Evolutionary conservation across 768 basidiomycete species (phyloP).

Genomic region (Coprinellus micaceus): DNA sequence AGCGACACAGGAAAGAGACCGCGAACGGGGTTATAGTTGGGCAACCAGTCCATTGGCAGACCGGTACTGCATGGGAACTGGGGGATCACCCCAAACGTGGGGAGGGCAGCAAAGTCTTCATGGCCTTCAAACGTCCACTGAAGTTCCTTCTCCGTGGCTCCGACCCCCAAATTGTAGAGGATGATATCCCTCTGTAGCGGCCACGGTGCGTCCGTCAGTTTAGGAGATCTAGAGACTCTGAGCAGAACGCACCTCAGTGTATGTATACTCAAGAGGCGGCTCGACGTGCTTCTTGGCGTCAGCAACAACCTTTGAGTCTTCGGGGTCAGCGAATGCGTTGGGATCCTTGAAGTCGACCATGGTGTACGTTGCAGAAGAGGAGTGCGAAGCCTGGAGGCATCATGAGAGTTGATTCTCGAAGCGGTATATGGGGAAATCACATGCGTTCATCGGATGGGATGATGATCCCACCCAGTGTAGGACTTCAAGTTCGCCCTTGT

Average conservation of each 20-base stretch:
- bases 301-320: conserved; percentile 79
- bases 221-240: no score
- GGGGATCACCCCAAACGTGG: conserved; percentile 94
- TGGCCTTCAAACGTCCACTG: conserved; percentile 90
- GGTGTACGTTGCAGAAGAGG: not conserved
- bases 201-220: no score
- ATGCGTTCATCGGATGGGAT: conserved; percentile 10
- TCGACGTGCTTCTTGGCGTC: conserved; percentile 68
- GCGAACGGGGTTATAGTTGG: conserved; percentile 86
- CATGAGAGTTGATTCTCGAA: not conserved
- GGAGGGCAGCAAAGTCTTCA: conserved; percentile 80
- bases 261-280: conserved; percentile 61
- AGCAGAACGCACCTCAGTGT: conserved; percentile 53
- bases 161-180: conserved; percentile 92
- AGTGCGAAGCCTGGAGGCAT: not conserved
- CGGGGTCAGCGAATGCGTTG: conserved; percentile 62
- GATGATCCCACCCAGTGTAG: not conserved
- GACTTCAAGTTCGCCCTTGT: not conserved
- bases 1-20: no score
- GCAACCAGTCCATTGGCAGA: conserved; percentile 79
- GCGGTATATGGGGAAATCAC: conserved; percentile 14
- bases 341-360: conserved; percentile 42
- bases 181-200: conserved; percentile 68
- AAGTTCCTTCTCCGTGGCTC: conserved; percentile 89
- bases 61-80: conserved; percentile 74